Evolutionary conservation across 306 rosid species (phyloP), one percentile per base, ranked within the genome.

Genomic region (Rosa chinensis): DNA sequence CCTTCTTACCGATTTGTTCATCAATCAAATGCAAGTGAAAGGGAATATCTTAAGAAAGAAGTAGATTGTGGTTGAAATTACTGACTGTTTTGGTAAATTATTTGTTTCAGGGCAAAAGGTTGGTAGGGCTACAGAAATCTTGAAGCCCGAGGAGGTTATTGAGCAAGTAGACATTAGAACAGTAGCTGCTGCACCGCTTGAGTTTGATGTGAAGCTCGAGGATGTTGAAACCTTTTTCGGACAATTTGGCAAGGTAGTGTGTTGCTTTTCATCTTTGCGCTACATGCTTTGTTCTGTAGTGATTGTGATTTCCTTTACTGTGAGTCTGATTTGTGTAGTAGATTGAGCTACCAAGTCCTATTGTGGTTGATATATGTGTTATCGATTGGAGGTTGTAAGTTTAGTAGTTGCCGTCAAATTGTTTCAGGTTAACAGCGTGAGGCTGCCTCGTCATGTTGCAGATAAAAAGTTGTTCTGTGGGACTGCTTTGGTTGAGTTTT

Each of bases 131-230:
- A 73, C 89, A n/a, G 92, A 87, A 80, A 86, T 90, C 68, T 72
- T 80, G 66, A 92, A 89, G 69, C 89, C 89, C 1, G 98, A 94
- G 70, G 92, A 87, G 83, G 84, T 91, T 58, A 86, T 92, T 35
- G 97, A 92, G 87, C 98, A 94, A 82, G 83, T 90, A 82, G 96
- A 94, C 79, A 80, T 63, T 71, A 92, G 94, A 82, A 94, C 98
- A 11, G 75, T 90, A 63, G 98, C 98, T 79, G 97, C 89, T 8
- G 83, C 94, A 11, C 98, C 97, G 18, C 88, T 94, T 79, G 89
- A 83, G 79, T 82, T 86, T 74, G 90, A 86, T 73, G 86, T 84
- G 74, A 92, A 91, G 86, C 96, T 85, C 68, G 98, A 94, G 84
- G 96, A 88, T 66, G 80, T 88, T 13, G 96, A 92, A 80, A 55